Evolutionary conservation across 1,284 basidiomycete species (phyloP), one percentile per base, ranked within the genome.

Genomic region (Marasmius sp.): DNA sequence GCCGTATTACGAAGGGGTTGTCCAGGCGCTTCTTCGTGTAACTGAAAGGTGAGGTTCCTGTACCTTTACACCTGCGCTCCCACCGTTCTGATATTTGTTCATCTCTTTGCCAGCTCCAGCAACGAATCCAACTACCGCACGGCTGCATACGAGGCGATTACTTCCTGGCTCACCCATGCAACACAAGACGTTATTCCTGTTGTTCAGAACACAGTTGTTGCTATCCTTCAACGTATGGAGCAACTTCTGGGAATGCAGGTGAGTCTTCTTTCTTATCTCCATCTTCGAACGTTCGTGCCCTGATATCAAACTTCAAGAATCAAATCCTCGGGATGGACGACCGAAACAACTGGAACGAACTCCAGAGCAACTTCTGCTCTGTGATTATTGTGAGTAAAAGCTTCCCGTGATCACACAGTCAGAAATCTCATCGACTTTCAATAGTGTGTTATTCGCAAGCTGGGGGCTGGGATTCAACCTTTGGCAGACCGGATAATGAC

Each of bases 331-430:
- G 97, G 57, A 84, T 91, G 49, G 97, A 99, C 76, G 97, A 99
- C 74, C 88, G 94, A 67, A 97, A 97, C 78, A 99, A 98, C 81
- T 98, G 97, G 95, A 97, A 96, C 72, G 97, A 99, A 75, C 82
- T 99, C 48, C 96, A 98, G 76, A 92, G 94, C 77, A 97, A 97
- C 77, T 86, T 98, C 70, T 98, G 95, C 77, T 91, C 91, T 64
- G 92, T 97, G 53, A 81, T 95, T 61, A 92, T 93, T 59, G 93
- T 93, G 70, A 72, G 90, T 80, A 16, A 39, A 20, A 38, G 14
- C 52, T 6, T 27, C 20, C 20, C 18, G 48, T 33, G 7, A 61
- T 56, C 34, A 48, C 20, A 18, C 62, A 14, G 57, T 41, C 48
- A 18, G 5, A n/a, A 34, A 16, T 50, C 14, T 34, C 61, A 59